phyloP scores from a whole-genome alignment of 1,284 basidiomycete species.

The Takashimella koratensis region DNA sequence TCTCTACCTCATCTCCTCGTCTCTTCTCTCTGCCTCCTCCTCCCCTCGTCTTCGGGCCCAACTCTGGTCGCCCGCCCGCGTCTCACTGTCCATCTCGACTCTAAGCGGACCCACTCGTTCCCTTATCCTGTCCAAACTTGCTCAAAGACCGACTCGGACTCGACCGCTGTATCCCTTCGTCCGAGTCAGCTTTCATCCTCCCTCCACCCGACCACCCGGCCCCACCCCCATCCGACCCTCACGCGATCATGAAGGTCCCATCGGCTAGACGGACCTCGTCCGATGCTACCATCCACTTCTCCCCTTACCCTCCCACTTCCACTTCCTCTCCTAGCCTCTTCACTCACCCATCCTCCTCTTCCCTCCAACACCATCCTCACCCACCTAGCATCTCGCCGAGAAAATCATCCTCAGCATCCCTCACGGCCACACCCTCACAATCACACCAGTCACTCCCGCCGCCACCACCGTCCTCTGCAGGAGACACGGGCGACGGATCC shows the following conservation, averaged over 20 bases:
- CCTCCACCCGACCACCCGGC: no score
- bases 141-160: no score
- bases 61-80: no score
- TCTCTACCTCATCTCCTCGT: slow-evolving; percentile 3
- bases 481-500: neutral
- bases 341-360: slow-evolving; percentile 9
- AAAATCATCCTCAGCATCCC: neutral
- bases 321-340: slow-evolving; percentile 13
- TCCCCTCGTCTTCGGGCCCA: neutral
- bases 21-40: neutral
- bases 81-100: no score
- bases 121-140: no score
- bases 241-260: slow-evolving; percentile 26
- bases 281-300: slow-evolving; percentile 19
- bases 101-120: no score
- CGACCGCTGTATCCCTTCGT: no score
- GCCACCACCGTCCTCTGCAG: neutral
- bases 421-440: slow-evolving; percentile 1
- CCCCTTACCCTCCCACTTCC: slow-evolving; percentile 29
- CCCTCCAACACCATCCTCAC: neutral
- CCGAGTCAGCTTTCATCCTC: no score
- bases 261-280: slow-evolving; percentile 16
- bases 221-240: neutral
- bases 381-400: slow-evolving; percentile 1
- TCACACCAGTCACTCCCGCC: neutral